Base-by-base conservation (phyloP, 1,139 yeast genomes). In the Saccharomyces hybrid region DNA sequence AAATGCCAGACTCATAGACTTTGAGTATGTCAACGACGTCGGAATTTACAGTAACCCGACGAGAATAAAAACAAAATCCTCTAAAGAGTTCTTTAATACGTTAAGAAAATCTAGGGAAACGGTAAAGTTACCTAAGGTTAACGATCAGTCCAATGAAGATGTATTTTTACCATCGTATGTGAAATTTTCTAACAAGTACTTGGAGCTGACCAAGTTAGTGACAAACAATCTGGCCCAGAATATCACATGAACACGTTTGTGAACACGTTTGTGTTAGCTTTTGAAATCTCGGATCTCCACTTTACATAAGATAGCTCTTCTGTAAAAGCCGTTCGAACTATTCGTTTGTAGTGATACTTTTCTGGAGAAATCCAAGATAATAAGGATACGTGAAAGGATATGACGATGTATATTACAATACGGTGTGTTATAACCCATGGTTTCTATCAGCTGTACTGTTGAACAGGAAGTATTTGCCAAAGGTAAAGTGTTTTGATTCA, bases 11-110 rank as follows among this genome's bases (percentile, higher is more conserved):
- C 28, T 46, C 4, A 46, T 26, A 23, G 56, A 57, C 23, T 47
- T 58, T 1, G 69, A 66, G 51, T 62, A 60, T 52, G 58, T 61
- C 13, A 62, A 58, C 51, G 57, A 64, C 54, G 59, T 65, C 11
- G 62, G 61, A 5, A 53, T 63, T 16, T 63, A 56, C 49, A 54
- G 57, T 28, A 55, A 49, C 5, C 60, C 63, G 2, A 44, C 53
- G 23, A 47, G 55, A 31, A 54, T 55, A 11, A 55, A 53, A 28
- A 51, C 55, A 13, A 53, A 51, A 3, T 55, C 55, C 3, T 51
- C 58, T 14, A 46, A 52, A 25, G 54, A 58, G 2, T 64, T 65
- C 49, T 61, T 65, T 49, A 60, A 63, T 28, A 53, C 52, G 25
- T 47, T 65, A 42, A 58, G 56, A 46, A 51, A 55, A 19, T 47